Evolutionary conservation across 345 rosid species (phyloP).

Genomic region (Reutealis trisperma): DNA sequence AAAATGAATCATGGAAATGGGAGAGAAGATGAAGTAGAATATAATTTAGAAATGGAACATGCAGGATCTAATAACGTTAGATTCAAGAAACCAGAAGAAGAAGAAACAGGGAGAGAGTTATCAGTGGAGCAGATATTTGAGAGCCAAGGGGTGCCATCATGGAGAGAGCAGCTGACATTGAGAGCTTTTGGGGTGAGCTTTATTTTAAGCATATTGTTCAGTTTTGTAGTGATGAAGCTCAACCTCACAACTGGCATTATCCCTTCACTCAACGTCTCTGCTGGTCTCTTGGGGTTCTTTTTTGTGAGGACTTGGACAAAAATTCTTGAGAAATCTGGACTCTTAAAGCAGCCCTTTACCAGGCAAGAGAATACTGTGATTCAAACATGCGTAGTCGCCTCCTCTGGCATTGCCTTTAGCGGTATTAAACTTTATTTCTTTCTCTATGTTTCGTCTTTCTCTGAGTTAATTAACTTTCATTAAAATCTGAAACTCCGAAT

Average conservation of each 20-base stretch:
- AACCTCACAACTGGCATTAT: slow-evolving; percentile 12
- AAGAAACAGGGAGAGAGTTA: background rate
- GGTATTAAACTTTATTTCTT: background rate
- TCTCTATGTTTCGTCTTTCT: background rate
- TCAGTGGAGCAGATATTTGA: slow-evolving; percentile 12
- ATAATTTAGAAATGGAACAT: background rate
- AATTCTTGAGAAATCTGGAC: slow-evolving; percentile 9
- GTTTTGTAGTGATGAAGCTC: slow-evolving; percentile 15
- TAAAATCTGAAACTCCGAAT: background rate
- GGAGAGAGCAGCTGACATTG: slow-evolving; percentile 10
- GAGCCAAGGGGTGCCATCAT: slow-evolving; percentile 14
- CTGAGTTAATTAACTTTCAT: background rate
- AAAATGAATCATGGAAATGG: background rate
- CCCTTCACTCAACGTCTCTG: slow-evolving; percentile 16
- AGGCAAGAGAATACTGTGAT: slow-evolving; percentile 11
- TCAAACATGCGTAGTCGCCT: slow-evolving; percentile 13
- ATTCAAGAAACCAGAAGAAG: background rate
- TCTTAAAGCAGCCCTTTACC: slow-evolving; percentile 2
- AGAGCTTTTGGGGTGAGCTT: slow-evolving; percentile 12
- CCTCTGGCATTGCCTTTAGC: slow-evolving; percentile 14
- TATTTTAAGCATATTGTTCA: slow-evolving; percentile 3
- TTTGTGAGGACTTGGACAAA: slow-evolving; percentile 15
- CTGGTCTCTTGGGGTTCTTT: slow-evolving; percentile 15
- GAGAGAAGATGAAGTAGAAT: background rate
- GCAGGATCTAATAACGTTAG: background rate